Base-by-base conservation (phyloP, 208 protist genomes). In the Leishmania martiniquensis region DNA sequence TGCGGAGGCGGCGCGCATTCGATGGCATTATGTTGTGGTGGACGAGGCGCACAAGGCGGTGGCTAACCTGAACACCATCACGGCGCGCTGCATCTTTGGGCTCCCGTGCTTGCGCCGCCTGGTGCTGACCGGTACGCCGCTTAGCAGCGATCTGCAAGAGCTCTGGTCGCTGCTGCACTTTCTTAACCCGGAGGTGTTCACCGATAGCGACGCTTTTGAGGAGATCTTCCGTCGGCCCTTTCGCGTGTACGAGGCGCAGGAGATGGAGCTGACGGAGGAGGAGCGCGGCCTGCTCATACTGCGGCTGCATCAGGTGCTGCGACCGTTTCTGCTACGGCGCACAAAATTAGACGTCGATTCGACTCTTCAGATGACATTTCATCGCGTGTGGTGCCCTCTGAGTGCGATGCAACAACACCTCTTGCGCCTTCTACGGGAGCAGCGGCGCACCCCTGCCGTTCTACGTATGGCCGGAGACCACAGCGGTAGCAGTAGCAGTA, bases 81-180 rank as follows among this genome's bases (percentile, higher is more conserved):
- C 91, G 0, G 84, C 88, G 9, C 69, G 73, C 44, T 70, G 66
- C 57, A 89, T 95, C 37, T 39, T 88, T 15, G 15, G 32, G 6
- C 54, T 94, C 2, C 81, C 72, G 25, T 86, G 72, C 49, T 45
- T n/a, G 34, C 83, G 89, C 55, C 88, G 98, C 25, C 77, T 99
- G 34, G 89, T 99, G 29, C 84, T 99, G 32, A 99, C 97, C 25
- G 98, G 98, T 32, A 99, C 98, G 39, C 98, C 98, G 10, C 80
- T 99, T 47, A 98, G 99, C 90, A 99, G 99, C 88, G 99, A 99
- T 86, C 74, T 99, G 65, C 93, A 98, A 67, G 99, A 99, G 89
- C 87, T 99, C 47, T 99, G 99, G 98, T 93, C 99, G 34, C 87
- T 99, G 55, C 91, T 99, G 44, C 98, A 99, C 86, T 99, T 99